Base-by-base conservation (phyloP, 2,329 filamentous ascomycete species). In the Sporothrix dimorphospora region DNA sequence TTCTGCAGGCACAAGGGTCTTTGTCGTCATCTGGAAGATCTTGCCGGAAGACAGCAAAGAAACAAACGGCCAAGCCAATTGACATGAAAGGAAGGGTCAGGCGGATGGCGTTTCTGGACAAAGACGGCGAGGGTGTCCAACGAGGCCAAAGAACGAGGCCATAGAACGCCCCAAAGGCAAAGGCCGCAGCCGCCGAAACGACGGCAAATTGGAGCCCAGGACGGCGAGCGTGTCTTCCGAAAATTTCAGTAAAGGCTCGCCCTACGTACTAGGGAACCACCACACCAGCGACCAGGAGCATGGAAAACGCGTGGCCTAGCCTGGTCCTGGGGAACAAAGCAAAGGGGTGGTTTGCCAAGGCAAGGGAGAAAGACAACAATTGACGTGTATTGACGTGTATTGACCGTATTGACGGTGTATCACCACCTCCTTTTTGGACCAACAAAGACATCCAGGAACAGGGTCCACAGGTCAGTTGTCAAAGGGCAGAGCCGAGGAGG, bases 391-490 rank as follows among this genome's bases (percentile, higher is more conserved):
- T 65, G 38, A 34, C 27, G 53, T 34, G 40, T 24, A 24, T 42
- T 65, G 59, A 24, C 16, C 19, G 40, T 24, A 24, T 42, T 65
- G 59, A 24, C 16, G 38, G 21, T 55, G 38, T 45, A 65, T 34
- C 49, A 14, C 5, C 19, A 16, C 6, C 27, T 66, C 42, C 34
- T 49, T 49, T 45, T 51, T 9, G 65, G 27, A 6, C 19, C 27
- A 21, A 21, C 65, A 67, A 51, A 67, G 65, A 67, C 65, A 67
- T 51, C 65, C 65, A 69, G 67, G 67, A 57, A 57, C 38, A 57
- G 45, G 40, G 59, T 65, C 59, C 38, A 45, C 6, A 45, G 38
- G 38, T 2, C n/a, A 57, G 68, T 16, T 8, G 53, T 27, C 30
- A 42, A 65, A 53, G 57, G 40, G 27, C 40, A 40, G 34, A 14